These are phyloP conservation scores for Rhododendron mucronatum DNA, from an alignment of 148 eudicot species.

Conservation along the genomic window DNA sequence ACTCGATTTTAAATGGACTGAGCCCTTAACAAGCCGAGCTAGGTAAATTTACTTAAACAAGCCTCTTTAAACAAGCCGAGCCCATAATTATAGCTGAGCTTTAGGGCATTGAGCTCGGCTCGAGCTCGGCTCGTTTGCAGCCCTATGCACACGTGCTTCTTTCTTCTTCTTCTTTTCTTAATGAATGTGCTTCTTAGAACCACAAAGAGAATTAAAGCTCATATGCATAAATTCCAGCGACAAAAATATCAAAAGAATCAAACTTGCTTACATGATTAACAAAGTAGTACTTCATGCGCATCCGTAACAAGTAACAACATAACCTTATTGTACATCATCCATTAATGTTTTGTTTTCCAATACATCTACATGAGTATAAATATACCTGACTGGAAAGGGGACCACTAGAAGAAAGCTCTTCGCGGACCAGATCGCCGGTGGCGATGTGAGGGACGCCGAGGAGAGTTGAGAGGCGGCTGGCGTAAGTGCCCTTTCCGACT, in stretches of 20 bases:
- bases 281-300: too few species aligned
- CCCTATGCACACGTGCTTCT: neutral
- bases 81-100: too few species aligned
- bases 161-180: neutral
- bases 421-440: slow-evolving; percentile 92
- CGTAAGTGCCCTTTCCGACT: slow-evolving; percentile 94
- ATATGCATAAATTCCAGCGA: neutral
- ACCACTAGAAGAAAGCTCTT: slow-evolving; percentile 65
- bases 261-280: neutral
- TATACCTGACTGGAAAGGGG: slow-evolving; percentile 60
- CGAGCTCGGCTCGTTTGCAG: too few species aligned
- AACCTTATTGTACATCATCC: neutral
- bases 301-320: neutral
- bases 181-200: neutral
- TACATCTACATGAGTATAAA: neutral
- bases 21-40: too few species aligned
- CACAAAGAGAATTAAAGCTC: neutral
- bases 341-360: neutral
- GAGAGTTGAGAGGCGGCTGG: slow-evolving; percentile 65
- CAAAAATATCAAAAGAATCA: neutral
- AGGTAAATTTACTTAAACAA: too few species aligned
- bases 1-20: too few species aligned
- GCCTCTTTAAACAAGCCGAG: too few species aligned
- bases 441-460: slow-evolving; percentile 96
- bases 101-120: too few species aligned